Evolutionary conservation across 768 basidiomycete species (phyloP).

Genomic region (Tylopilus plumbeoviolaceoides): DNA sequence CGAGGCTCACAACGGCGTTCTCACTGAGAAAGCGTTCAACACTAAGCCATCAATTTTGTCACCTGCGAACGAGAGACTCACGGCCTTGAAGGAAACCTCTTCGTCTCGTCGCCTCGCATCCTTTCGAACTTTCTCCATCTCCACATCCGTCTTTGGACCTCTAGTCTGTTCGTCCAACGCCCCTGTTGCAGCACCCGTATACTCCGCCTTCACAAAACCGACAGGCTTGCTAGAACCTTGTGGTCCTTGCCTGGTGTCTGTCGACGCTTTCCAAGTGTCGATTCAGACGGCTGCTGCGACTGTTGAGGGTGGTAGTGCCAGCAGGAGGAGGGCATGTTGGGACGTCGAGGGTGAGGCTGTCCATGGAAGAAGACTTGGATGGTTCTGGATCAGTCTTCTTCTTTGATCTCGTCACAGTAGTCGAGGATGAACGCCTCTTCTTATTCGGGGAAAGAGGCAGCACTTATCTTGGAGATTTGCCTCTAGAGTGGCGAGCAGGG

Average conservation of each 20-base stretch:
- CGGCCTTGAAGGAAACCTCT: too few relatives aligned
- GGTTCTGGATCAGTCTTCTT: constrained; percentile 26
- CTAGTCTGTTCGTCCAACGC: constrained; percentile 35
- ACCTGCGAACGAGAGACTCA: too few relatives aligned
- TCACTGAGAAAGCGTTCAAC: too few relatives aligned
- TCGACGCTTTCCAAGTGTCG: constrained; percentile 35
- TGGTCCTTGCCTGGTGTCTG: constrained; percentile 61
- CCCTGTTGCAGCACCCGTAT: constrained; percentile 35
- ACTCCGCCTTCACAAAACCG: constrained; percentile 75
- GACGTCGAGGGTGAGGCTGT: constrained; percentile 22
- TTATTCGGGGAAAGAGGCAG: constrained; percentile 27
- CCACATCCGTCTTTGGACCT: constrained; percentile 75
- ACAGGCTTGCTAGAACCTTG: constrained; percentile 79
- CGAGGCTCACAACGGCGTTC: too few relatives aligned
- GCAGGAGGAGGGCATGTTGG: constrained; percentile 5
- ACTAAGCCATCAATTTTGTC: too few relatives aligned
- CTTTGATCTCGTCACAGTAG: constrained; percentile 22
- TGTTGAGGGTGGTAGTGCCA: constrained; percentile 26
- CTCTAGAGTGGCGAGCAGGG: constrained; percentile 28
- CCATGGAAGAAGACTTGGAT: constrained; percentile 38
- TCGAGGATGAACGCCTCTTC: constrained; percentile 21
- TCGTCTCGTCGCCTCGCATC: constrained; percentile 71
- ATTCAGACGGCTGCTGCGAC: constrained; percentile 33
- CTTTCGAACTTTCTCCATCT: constrained; percentile 78
- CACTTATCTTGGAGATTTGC: constrained; percentile 30